A percentile compares a stretch with the other conserved stretches of the same genome.
Evolutionary conservation across 495 filamentous ascomycete species (phyloP).

Genomic region (Hyaloscypha variabilis): DNA sequence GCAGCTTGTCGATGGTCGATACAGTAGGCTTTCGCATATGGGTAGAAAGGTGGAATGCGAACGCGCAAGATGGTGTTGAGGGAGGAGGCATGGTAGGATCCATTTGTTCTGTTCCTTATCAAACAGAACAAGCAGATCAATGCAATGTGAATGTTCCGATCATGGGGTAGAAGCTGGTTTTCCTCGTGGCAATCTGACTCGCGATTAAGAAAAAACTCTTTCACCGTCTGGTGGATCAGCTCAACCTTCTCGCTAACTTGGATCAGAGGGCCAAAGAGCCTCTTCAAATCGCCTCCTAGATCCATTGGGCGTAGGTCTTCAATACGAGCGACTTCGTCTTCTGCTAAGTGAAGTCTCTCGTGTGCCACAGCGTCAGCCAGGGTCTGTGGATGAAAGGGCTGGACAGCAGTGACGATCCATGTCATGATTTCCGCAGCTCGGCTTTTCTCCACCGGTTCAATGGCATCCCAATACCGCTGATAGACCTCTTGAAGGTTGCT

Average conservation of each 20-base stretch:
- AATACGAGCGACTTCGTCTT: background rate
- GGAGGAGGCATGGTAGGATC: background rate
- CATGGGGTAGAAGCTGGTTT: background rate
- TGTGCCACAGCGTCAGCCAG: background rate
- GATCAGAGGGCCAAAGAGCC: conserved; percentile 40
- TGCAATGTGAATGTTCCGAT: background rate
- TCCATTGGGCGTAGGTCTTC: background rate
- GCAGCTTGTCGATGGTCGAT: background rate
- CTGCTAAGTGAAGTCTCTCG: background rate
- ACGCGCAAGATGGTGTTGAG: background rate
- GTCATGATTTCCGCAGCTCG: background rate
- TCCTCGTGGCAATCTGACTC: background rate
- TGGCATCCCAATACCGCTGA: background rate
- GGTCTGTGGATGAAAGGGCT: background rate
- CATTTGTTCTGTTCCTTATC: background rate
- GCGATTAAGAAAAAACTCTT: conserved; percentile 37
- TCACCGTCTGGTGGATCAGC: conserved; percentile 44
- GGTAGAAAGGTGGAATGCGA: background rate
- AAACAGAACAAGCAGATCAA: background rate
- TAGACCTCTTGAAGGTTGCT: background rate
- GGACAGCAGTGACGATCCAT: background rate
- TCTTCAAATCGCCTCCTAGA: conserved; percentile 9
- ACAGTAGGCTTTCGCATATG: background rate
- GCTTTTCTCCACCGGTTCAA: background rate
- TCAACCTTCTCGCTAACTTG: conserved; percentile 35